Base-by-base conservation (phyloP, 2,329 filamentous ascomycete species). In the Fusarium dlaminii region DNA sequence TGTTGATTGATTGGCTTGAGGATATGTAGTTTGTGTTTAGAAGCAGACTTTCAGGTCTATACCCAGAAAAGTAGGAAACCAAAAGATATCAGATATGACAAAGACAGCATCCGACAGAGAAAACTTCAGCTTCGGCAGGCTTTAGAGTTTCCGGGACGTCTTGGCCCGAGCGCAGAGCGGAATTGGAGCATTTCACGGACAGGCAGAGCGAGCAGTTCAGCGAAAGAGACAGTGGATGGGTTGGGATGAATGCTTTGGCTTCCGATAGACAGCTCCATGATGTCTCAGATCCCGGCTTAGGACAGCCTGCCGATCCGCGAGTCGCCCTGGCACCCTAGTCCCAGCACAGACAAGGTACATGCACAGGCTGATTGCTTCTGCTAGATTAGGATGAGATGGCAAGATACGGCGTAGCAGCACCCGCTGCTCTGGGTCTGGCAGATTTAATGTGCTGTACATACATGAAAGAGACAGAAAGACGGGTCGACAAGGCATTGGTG, bases 211-310 rank as follows among this genome's bases (percentile, higher is more conserved):
- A 22, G 20, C 30, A 49, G 17, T 20, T 24, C n/a, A 27, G 32
- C 32, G 24, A 8, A 22, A 48, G 29, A 29, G 30, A n/a, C 49
- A 15, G 49, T 6, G 32, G 20, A 58, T 54, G 51, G 20, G 32
- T 9, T 37, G 24, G 49, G 49, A 12, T 37, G 49, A 6, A 27
- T n/a, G 66, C 12, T 62, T 62, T 56, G 61, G 39, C 51, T 63
- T 45, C 37, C 11, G 29, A 42, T 27, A 36, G 30, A 45, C 39
- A 49, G 36, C 63, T 49, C 64, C 68, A 62, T 58, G 45, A n/a
- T 76, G 73, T 76, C 73, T 75, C 32, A 76, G 73, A 75, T 76
- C 73, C 58, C 55, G 56, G 52, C 70, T 67, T 39, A 61, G 52
- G 58, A 27, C 20, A 72, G 45, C 64, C 34, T 52, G 30, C 61